Evolutionary conservation across 768 basidiomycete genomes (phyloP), one percentile per base, ranked within the genome.

Genomic region (Podaxis sp.): DNA sequence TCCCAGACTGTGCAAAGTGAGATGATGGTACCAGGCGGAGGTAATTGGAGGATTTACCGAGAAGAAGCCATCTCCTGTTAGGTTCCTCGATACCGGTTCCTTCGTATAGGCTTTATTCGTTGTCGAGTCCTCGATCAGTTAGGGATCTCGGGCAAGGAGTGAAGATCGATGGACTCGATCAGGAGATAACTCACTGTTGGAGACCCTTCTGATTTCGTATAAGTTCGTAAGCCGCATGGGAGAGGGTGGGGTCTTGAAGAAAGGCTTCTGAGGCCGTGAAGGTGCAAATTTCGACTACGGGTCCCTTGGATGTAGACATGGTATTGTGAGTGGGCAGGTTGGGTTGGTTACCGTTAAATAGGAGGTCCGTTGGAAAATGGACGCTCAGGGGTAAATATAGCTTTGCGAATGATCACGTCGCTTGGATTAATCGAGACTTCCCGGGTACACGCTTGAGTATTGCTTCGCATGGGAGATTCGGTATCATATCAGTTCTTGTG

Each of bases 401-500:
- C 20, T 11, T 50, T 8, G 49, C 13, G 22, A 50, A 28, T 8
- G 24, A 11, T 50, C 49, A 50, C 26, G 11, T 13, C 49, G 26
- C 10, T 50, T 56, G 54, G 54, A 26, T 46, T 40, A 38, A 57
- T 44, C 28, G 24, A 17, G 33, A 10, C 33, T 44, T 26, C 17
- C 13, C 56, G 17, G 38, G 24, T 38, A 15, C 28, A 28, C 17
- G 38, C 26, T 40, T 40, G 55, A 41, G 22, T 3, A 5, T 11
- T 37, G 55, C 55, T 56, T 57, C 56, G 26, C 56, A 57, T 57
- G 56, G 56, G 56, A 57, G 56, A 57, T 56, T 56, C 38, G 17
- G 17, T 56, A 20, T 56, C 38, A 57, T 44, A 57, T 46, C 40
- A 26, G 56, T 46, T 57, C 38, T 57, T 36, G 41, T 57, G 56